Percentiles rank a stretch among this genome's conserved stretches.
These are phyloP conservation scores for Diaporthe sp. DNA, from an alignment of 2,329 filamentous ascomycete species.

Conservation along the genomic window DNA sequence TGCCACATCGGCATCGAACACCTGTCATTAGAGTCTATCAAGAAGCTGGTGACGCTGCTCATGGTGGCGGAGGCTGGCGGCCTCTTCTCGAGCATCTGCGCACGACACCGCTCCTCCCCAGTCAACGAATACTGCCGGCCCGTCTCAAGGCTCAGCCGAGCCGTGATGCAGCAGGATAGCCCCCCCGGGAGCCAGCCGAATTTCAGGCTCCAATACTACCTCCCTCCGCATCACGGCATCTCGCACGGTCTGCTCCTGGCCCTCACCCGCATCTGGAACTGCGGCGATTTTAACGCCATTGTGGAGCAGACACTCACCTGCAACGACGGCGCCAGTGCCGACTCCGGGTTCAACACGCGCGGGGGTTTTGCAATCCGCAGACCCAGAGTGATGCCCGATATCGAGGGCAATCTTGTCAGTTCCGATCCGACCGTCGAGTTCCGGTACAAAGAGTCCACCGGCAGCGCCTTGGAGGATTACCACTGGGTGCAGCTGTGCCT, in stretches of 20 bases:
- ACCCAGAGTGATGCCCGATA: accelerated
- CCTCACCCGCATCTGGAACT: background rate
- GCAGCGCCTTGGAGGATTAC: background rate
- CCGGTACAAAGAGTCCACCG: slow-evolving; percentile 8
- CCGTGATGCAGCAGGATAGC: background rate
- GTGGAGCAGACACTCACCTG: background rate
- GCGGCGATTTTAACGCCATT: background rate
- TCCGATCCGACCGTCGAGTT: background rate
- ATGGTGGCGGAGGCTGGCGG: background rate
- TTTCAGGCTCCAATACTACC: background rate
- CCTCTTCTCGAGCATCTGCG: background rate
- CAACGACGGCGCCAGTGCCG: background rate
- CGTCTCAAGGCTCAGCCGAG: background rate
- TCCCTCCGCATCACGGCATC: background rate
- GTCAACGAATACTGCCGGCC: background rate
- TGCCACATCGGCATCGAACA: background rate
- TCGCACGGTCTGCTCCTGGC: background rate
- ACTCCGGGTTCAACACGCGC: background rate
- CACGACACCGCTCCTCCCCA: background rate
- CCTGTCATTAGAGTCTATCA: background rate
- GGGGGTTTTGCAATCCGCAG: background rate
- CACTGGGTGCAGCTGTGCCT: slow-evolving; percentile 6
- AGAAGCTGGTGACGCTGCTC: background rate
- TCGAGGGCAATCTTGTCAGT: background rate
- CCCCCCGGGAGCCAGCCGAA: background rate